Evolutionary conservation across 768 basidiomycete genomes (phyloP), one percentile per base, ranked within the genome.

Genomic region (Auricularia sp.): DNA sequence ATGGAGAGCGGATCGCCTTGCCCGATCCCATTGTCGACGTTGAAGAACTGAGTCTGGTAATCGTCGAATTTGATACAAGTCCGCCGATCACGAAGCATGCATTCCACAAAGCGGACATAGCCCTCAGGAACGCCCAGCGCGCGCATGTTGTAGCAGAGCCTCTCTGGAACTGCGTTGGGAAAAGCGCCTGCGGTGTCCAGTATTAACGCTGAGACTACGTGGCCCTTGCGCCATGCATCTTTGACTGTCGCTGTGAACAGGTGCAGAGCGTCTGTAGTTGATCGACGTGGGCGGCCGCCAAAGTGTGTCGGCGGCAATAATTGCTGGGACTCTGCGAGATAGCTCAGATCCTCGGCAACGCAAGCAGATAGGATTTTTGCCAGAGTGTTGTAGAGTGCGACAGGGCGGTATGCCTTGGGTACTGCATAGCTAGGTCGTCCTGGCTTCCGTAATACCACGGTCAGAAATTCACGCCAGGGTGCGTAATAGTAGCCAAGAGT

Each of bases 181-280:
- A 80, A 82, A 1, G 80, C 78, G 0, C 75, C 80, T 68, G 79
- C 70, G 0, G 81, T 73, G 65, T 82, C 79, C 1, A 81, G 72
- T 68, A 78, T 80, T 0, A 81, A 73, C 0, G 73, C 69, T 0
- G 73, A 74, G 0, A 69, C 77, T 0, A 81, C 79, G n/a, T 77
- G 72, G 0, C 68, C 64, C 3, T 64, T 62, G 0, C 74, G 45
- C 37, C 37, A 39, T 13, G 37, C 37, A 13, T 39, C 6, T 13
- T 39, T 39, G 7, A 39, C 37, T 39, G 37, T 39, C 7, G 37
- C 37, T 7, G 37, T 39, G 37, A 39, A 39, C 13, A 39, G 7
- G 37, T 39, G 37, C 37, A 39, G 37, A 13, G 37, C 7, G 13
- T 39, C 37, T 7, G 37, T 39, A 6, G 37, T 39, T 6, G 37